Percentiles rank a stretch among this genome's conserved stretches.
phyloP scores from a whole-genome alignment of 2,329 filamentous ascomycete genomes.

The Fusarium sp. region DNA sequence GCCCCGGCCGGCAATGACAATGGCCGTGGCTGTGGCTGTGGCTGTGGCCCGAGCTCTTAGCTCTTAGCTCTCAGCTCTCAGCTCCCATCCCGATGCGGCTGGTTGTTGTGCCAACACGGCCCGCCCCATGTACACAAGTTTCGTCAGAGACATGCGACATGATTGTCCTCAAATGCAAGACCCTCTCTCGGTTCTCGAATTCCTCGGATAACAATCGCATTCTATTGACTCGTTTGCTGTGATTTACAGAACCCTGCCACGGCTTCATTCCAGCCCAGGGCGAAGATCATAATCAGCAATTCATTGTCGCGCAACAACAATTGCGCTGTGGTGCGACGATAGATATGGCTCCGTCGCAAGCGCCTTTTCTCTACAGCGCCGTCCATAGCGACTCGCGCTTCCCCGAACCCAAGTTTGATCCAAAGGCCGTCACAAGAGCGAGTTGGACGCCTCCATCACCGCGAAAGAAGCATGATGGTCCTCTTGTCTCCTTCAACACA shows the following conservation, averaged over 20 bases:
- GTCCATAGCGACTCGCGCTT: slow-evolving; percentile 66
- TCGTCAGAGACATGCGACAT: slow-evolving; percentile 36
- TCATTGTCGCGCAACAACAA: slow-evolving; percentile 18
- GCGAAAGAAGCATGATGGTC: slow-evolving; percentile 77
- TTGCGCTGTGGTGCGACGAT: slow-evolving; percentile 29
- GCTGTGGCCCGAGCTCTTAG: slow-evolving; percentile 28
- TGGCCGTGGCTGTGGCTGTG: slow-evolving; percentile 15
- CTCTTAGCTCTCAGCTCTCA: slow-evolving; percentile 22
- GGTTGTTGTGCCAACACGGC: slow-evolving; percentile 49
- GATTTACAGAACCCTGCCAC: slow-evolving; percentile 12
- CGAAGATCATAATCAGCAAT: slow-evolving; percentile 13
- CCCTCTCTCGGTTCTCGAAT: slow-evolving; percentile 18
- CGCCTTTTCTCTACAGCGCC: slow-evolving; percentile 80
- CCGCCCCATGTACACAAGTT: slow-evolving; percentile 32
- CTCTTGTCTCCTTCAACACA: slow-evolving; percentile 83
- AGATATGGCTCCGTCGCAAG: slow-evolving; percentile 51
- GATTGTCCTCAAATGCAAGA: slow-evolving; percentile 22
- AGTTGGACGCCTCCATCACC: slow-evolving; percentile 75
- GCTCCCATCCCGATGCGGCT: background rate
- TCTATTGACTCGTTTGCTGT: slow-evolving; percentile 16
- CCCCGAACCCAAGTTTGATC: slow-evolving; percentile 77
- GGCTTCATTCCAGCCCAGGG: slow-evolving; percentile 30
- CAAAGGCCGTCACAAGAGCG: slow-evolving; percentile 85
- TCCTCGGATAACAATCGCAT: slow-evolving; percentile 38
- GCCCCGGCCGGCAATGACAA: background rate